These are phyloP conservation scores for Botrytis fabae DNA, from an alignment of 2,329 filamentous ascomycete genomes.

Conservation along the genomic window DNA sequence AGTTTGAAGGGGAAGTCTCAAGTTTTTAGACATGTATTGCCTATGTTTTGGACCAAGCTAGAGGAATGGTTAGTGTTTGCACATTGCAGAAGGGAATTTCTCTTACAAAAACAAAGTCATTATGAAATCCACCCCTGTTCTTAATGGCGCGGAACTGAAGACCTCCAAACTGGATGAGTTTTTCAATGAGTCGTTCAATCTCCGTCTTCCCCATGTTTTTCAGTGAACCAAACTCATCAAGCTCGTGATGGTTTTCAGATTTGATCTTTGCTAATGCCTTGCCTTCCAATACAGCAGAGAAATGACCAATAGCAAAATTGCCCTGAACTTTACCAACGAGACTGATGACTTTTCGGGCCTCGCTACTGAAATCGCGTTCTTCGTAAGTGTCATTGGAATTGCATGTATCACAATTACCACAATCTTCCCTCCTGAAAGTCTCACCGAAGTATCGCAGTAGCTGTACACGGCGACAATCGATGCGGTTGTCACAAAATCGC, in stretches of 20 bases:
- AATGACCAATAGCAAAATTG: constrained; percentile 73
- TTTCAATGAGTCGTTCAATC: constrained; percentile 71
- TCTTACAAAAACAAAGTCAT: constrained; percentile 69
- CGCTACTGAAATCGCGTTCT: constrained; percentile 70
- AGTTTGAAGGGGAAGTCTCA: constrained; percentile 37
- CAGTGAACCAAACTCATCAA: constrained; percentile 65
- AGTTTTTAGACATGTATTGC: constrained; percentile 35
- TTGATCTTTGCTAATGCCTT: constrained; percentile 56
- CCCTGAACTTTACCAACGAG: constrained; percentile 61
- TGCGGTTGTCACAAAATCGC: constrained; percentile 85
- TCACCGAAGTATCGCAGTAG: constrained; percentile 96
- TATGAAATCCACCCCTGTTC: constrained; percentile 65
- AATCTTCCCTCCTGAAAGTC: constrained; percentile 69
- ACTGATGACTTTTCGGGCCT: constrained; percentile 69
- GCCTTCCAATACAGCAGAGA: constrained; percentile 81
- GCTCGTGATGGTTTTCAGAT: constrained; percentile 43
- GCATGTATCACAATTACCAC: constrained; percentile 88
- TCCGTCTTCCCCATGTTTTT: constrained; percentile 71
- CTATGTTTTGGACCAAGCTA: constrained; percentile 39
- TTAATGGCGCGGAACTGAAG: constrained; percentile 69
- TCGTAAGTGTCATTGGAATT: constrained; percentile 70
- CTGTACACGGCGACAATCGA: constrained; percentile 83
- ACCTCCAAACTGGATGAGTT: constrained; percentile 73
- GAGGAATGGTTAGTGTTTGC: constrained; percentile 36
- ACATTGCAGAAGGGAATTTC: neutral